phyloP scores from a whole-genome alignment of 2,329 filamentous ascomycete species.

The Zelopaecilomyces penicillatus region DNA sequence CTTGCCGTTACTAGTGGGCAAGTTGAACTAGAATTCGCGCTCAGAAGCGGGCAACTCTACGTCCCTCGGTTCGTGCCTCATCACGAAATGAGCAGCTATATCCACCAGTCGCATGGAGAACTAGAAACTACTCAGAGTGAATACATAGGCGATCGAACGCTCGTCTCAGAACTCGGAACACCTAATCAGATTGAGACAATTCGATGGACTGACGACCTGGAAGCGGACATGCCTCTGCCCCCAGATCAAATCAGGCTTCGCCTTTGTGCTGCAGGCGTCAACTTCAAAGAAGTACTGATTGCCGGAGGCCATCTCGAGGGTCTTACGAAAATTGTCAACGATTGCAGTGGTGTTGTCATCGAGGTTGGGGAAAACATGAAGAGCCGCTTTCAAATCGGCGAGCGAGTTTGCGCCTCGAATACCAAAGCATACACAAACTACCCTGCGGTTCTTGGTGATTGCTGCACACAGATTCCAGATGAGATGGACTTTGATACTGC shows the following conservation, averaged over 20 bases:
- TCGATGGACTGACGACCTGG: not conserved
- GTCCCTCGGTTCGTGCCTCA: not conserved
- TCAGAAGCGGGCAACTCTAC: not conserved
- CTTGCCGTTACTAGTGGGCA: not conserved
- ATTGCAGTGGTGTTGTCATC: not conserved
- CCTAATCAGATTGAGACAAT: not conserved
- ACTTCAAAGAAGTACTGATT: conserved; percentile 16
- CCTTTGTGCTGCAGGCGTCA: conserved; percentile 2
- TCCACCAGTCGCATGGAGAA: not conserved
- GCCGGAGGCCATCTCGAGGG: conserved; percentile 12
- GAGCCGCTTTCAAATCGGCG: not conserved
- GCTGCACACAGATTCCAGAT: not conserved
- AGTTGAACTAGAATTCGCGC: not conserved
- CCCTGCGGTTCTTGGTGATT: not conserved
- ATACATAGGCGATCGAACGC: not conserved
- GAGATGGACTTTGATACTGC: conserved; percentile 7
- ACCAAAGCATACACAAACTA: not conserved
- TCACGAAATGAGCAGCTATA: not conserved
- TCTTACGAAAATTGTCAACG: conserved; percentile 7
- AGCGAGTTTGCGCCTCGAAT: not conserved
- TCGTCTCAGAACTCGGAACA: not conserved
- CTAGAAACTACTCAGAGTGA: not conserved
- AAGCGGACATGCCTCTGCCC: not conserved
- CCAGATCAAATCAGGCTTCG: not conserved
- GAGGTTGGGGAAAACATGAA: conserved; percentile 3